phyloP scores from a whole-genome alignment of 2,329 filamentous ascomycete genomes.

The Magnaporthiopsis incrustans region DNA sequence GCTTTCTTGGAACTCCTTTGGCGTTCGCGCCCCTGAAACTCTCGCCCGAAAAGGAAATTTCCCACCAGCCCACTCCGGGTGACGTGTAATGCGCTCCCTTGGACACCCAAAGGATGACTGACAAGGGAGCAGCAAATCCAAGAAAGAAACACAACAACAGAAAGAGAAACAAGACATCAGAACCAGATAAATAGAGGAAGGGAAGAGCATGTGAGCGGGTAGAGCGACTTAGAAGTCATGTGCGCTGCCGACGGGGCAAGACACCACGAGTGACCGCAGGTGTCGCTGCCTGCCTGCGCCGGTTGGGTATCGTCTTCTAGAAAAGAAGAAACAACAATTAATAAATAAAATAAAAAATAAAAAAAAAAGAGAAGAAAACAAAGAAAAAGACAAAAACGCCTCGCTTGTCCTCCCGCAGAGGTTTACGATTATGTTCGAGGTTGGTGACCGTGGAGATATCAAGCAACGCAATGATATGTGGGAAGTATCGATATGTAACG shows the following conservation, averaged over 20 bases:
- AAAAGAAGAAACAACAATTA: background rate
- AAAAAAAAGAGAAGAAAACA: slow-evolving; percentile 2
- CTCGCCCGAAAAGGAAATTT: background rate
- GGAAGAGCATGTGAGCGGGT: background rate
- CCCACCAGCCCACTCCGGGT: background rate
- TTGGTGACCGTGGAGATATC: background rate
- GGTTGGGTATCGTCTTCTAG: background rate
- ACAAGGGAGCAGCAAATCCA: background rate
- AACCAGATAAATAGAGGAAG: background rate
- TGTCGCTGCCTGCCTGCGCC: background rate
- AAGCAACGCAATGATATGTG: background rate
- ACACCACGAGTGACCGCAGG: too few species aligned
- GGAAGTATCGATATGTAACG: slow-evolving; percentile 1
- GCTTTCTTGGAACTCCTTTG: too few species aligned
- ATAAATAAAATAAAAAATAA: background rate
- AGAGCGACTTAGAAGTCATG: background rate
- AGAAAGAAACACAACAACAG: slow-evolving; percentile 21
- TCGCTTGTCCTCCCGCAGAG: background rate
- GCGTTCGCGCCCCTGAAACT: background rate
- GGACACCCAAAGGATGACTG: background rate
- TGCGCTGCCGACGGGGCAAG: background rate
- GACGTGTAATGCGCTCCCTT: background rate
- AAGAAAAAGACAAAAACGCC: background rate
- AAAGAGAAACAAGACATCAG: slow-evolving; percentile 17
- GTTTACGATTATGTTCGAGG: background rate